Evolutionary conservation across 2,329 filamentous ascomycete species (phyloP), one percentile per base, ranked within the genome.

Genomic region (Verticillium alfalfae): DNA sequence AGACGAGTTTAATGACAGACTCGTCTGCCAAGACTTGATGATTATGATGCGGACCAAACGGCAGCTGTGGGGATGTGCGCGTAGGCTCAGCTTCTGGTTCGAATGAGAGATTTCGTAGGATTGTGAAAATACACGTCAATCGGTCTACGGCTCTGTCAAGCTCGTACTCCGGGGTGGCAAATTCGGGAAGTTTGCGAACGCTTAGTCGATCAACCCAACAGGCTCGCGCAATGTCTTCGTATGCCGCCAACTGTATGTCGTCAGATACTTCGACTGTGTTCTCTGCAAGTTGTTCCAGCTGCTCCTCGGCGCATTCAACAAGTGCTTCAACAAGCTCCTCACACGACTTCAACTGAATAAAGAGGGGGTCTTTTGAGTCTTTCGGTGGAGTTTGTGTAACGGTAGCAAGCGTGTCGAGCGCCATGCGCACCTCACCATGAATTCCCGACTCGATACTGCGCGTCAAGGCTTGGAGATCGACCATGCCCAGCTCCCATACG

Each of bases 51-150:
- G 41, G 5, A 15, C 26, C 54, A 56, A 34, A 34, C 15, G 54
- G 54, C 18, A 18, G 45, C 2, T 8, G n/a, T 10, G n/a, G 45
- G 10, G 45, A 22, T 22, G 45, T 26, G 7, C 54, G 54, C 5
- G 52, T 10, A 2, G 7, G 26, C 15, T 59, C 58, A 16, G 36
- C 34, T 15, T 45, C 31, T 7, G 49, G 49, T 10, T 45, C 39
- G 73, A 97, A 97, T 0, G 95, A 98, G 16, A 97, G 83, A 68
- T 99, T 99, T 63, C 95, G 89, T 56, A 99, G 77, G 61, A 97
- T 93, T 0, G 92, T 96, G 1, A 93, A 96, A 66, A 98, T 90
- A 70, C 93, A 96, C 61, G 98, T 88, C 57, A 99, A 76, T 63
- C 90, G 87, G 68, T 97, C 93, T 4, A 93, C 93, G 2, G 93